Evolutionary conservation across 1,139 yeast genomes (phyloP).

Genomic region (Lodderomyces parapsilosis): DNA sequence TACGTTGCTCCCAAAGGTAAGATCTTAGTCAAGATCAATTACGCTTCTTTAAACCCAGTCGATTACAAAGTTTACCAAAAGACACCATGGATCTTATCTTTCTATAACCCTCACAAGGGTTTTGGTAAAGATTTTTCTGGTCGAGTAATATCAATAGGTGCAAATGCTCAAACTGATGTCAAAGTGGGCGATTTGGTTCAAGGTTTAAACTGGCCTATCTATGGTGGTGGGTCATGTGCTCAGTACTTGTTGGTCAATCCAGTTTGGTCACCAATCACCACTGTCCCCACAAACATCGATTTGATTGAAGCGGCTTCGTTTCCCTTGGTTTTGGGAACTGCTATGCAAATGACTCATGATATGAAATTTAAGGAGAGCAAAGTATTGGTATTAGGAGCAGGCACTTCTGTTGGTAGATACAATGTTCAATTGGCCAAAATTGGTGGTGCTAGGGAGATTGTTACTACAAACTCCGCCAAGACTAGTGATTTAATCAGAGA

Average conservation of each 20-base stretch:
- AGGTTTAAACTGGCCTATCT: conserved; percentile 50
- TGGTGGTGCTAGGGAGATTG: conserved; percentile 45
- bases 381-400: conserved; percentile 69
- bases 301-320: conserved; percentile 59
- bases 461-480: conserved; percentile 34
- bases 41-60: conserved; percentile 67
- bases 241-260: conserved; percentile 41
- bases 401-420: conserved; percentile 68
- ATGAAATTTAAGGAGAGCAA: conserved; percentile 16
- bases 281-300: conserved; percentile 48
- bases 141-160: conserved; percentile 57
- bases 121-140: conserved; percentile 75
- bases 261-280: conserved; percentile 36
- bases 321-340: conserved; percentile 60
- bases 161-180: conserved; percentile 23
- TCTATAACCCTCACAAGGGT: conserved; percentile 27
- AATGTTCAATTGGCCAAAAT: conserved; percentile 57
- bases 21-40: conserved; percentile 56
- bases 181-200: conserved; percentile 63
- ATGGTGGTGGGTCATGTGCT: conserved; percentile 51
- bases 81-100: conserved; percentile 11
- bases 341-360: conserved; percentile 40
- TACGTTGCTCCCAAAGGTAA: conserved; percentile 38
- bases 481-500: conserved; percentile 39
- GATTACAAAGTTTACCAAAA: conserved; percentile 52